Evolutionary conservation across 176 grass and related monocot genomes (phyloP).

Genomic region (Carex pumila): DNA sequence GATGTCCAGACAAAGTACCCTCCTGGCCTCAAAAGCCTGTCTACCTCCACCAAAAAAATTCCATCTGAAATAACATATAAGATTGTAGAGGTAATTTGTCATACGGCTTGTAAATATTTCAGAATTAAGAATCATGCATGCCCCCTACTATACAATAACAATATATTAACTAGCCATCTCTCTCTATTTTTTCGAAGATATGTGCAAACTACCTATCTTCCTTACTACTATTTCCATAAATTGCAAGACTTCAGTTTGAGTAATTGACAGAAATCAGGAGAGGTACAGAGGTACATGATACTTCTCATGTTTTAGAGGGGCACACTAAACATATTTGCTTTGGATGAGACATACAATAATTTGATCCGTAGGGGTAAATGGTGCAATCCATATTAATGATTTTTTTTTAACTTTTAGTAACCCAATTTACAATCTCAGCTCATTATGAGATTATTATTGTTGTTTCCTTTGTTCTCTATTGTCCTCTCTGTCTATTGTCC

Average conservation of each 20-base stretch:
- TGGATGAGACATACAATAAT: not conserved
- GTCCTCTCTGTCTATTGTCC: not conserved
- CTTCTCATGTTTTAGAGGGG: not conserved
- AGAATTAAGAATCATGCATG: not conserved
- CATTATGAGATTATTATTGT: not conserved
- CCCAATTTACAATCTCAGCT: not conserved
- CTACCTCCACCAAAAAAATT: constrained; percentile 91
- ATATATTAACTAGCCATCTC: not conserved
- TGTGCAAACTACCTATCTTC: not conserved
- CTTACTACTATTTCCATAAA: not conserved
- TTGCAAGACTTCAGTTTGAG: not conserved
- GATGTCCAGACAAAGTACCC: constrained; percentile 99
- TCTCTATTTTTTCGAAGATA: not conserved
- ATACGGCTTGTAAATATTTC: not conserved
- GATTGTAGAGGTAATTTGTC: not conserved
- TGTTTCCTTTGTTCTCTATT: not conserved
- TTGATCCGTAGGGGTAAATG: not conserved
- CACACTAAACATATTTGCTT: not conserved
- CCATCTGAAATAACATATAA: constrained; percentile 45
- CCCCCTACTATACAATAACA: not conserved
- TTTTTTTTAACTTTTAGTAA: not conserved
- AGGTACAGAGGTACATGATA: not conserved
- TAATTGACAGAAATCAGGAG: not conserved
- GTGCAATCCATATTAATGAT: not conserved
- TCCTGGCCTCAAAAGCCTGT: constrained; percentile 89